These are phyloP conservation scores for Elsinoe batatas DNA, from an alignment of 2,329 filamentous ascomycete genomes.

Conservation along the genomic window DNA sequence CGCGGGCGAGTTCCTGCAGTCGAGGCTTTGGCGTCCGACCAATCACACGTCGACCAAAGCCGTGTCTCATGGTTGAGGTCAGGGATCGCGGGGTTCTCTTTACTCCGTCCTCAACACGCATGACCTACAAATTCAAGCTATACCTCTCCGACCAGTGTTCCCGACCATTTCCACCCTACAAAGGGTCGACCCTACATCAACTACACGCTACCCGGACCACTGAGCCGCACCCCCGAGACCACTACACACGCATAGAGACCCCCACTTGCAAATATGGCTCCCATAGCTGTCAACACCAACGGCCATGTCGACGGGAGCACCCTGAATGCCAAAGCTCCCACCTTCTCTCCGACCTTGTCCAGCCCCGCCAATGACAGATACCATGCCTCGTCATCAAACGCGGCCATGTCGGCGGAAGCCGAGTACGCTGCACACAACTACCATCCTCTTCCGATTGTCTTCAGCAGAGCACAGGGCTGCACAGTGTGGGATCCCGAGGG, in stretches of 20 bases:
- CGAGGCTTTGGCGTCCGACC: background rate
- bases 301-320: constrained; percentile 19
- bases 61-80: background rate
- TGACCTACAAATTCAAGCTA: background rate
- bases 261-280: constrained; percentile 25
- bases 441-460: constrained; percentile 91
- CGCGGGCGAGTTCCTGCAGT: background rate
- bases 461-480: constrained; percentile 72
- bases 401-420: constrained; percentile 72
- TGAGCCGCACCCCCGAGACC: background rate
- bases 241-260: background rate
- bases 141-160: background rate
- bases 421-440: constrained; percentile 95
- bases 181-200: background rate
- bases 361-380: constrained; percentile 36
- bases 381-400: constrained; percentile 69
- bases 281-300: constrained; percentile 25
- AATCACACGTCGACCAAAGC: background rate
- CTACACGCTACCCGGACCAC: background rate
- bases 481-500: constrained; percentile 97
- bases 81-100: constrained; percentile 2
- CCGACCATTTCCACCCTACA: background rate
- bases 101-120: background rate
- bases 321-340: constrained; percentile 33
- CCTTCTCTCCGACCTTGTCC: constrained; percentile 29